phyloP scores from a whole-genome alignment of 2,329 filamentous ascomycete species.

The Boeremia exigua region DNA sequence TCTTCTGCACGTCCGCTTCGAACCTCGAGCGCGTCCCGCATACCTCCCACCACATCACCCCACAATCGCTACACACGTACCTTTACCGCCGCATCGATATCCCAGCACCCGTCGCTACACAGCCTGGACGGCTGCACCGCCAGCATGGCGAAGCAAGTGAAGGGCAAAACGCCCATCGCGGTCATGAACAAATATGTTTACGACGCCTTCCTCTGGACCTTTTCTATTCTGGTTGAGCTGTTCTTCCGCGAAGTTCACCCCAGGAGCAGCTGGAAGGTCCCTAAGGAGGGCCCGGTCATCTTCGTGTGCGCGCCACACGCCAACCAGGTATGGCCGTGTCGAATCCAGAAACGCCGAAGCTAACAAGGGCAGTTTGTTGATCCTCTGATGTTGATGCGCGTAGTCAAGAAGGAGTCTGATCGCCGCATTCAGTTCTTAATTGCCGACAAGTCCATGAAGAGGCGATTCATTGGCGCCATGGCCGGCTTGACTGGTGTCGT shows the following conservation, averaged over 20 bases:
- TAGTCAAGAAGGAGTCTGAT: slow-evolving; percentile 82
- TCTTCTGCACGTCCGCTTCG: slow-evolving; percentile 19
- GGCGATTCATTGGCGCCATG: slow-evolving; percentile 85
- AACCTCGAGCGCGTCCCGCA: slow-evolving; percentile 15
- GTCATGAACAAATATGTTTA: slow-evolving; percentile 76
- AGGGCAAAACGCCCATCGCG: slow-evolving; percentile 44
- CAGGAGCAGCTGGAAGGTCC: slow-evolving; percentile 92
- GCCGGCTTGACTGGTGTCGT: slow-evolving; percentile 87
- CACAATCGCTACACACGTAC: slow-evolving; percentile 21
- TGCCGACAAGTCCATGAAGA: slow-evolving; percentile 92
- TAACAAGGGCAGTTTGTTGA: slow-evolving; percentile 78
- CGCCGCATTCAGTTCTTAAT: slow-evolving; percentile 92
- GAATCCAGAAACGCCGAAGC: not conserved
- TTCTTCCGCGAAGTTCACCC: slow-evolving; percentile 99
- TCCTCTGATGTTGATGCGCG: slow-evolving; percentile 89
- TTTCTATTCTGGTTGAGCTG: slow-evolving; percentile 86
- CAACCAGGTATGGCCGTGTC: slow-evolving; percentile 59
- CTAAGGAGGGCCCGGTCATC: slow-evolving; percentile 84
- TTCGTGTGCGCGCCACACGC: slow-evolving; percentile 97
- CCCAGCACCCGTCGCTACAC: not conserved
- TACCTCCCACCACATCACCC: slow-evolving; percentile 15
- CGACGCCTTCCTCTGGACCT: slow-evolving; percentile 77
- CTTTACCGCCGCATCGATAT: slow-evolving; percentile 15
- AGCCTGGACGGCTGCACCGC: slow-evolving; percentile 15
- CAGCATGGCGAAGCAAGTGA: slow-evolving; percentile 24